Base-by-base conservation (phyloP, 2,329 filamentous ascomycete species). In the Sporothrix pseudoabietina region DNA sequence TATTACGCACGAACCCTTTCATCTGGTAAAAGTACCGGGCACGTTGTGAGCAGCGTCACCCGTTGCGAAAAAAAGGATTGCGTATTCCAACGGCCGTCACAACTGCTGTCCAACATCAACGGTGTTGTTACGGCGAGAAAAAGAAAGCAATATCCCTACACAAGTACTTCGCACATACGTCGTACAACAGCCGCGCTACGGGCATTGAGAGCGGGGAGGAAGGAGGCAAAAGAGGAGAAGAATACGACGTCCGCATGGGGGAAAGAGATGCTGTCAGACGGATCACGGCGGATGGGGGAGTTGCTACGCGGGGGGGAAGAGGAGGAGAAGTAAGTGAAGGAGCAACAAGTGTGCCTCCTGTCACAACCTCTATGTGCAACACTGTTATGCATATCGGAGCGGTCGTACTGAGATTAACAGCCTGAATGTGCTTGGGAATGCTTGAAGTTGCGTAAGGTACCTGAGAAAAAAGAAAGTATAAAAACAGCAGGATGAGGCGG, bases 391-490 rank as follows among this genome's bases (percentile, higher is more conserved):
- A 57, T 32, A 54, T 26, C 19, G 49, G 49, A 54, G 55, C 26
- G 16, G 16, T 57, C 32, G 4, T 32, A 9, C 19, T 54, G 55
- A 32, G 55, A 57, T 32, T 57, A 26, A 57, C 26, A 57, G 22
- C 54, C 26, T 16, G 26, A 57, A 57, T 9, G 22, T 12, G n/a
- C n/a, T 35, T 35, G 35, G 35, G 7, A 7, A 7, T 35, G 35
- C 35, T 7, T 35, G 35, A 35, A 35, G 26, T 26, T 26, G 26
- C 26, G 26, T 26, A 26, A 26, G 16, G 61, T 66, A 47, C 61
- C 59, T 26, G 59, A 65, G 26, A 65, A 41, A 41, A 63, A 63
- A 63, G 59, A 63, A 63, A 63, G 32, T 8, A 63, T 3, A 12
- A 26, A 19, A 26, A 22, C n/a, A 14, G 16, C 8, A 65, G 9